phyloP scores from a whole-genome alignment of 148 eudicot species.

The Amaranthus palmeri region DNA sequence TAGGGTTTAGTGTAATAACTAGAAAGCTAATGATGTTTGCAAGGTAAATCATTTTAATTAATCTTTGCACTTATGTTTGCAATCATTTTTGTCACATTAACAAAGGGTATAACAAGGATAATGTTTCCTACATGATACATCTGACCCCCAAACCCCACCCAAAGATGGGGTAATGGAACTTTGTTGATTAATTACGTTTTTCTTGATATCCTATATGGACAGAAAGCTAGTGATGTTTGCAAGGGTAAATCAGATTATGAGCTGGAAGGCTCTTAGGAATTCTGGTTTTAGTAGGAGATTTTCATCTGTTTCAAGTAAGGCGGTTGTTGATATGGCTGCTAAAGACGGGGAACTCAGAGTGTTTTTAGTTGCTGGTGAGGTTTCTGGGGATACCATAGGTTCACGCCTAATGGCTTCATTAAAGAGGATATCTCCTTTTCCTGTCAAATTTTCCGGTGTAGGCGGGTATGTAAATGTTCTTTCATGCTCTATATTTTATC shows the following conservation, averaged over 20 bases:
- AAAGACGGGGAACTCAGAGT: constrained; percentile 90
- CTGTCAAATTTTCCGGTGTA: constrained; percentile 73
- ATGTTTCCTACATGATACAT: no score
- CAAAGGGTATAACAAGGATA: no score
- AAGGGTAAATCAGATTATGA: constrained; percentile 8
- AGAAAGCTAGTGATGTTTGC: constrained; percentile 16
- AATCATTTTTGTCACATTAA: no score
- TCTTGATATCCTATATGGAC: not conserved
- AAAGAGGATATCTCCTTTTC: constrained; percentile 63
- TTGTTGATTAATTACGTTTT: not conserved
- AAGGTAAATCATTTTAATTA: no score
- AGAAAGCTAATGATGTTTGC: no score
- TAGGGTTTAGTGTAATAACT: no score
- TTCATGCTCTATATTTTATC: not conserved
- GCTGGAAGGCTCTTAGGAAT: constrained; percentile 16
- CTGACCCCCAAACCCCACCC: no score
- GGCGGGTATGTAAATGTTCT: constrained; percentile 60
- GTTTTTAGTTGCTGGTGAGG: constrained; percentile 89
- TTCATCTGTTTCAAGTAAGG: constrained; percentile 42
- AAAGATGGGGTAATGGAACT: not conserved
- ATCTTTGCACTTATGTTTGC: no score
- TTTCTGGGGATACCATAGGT: constrained; percentile 85
- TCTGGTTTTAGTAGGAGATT: constrained; percentile 34
- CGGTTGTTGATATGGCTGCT: constrained; percentile 60
- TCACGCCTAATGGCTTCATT: constrained; percentile 79